Base-by-base conservation (phyloP, 139 green algal species). In the Haematococcus lacustris region DNA sequence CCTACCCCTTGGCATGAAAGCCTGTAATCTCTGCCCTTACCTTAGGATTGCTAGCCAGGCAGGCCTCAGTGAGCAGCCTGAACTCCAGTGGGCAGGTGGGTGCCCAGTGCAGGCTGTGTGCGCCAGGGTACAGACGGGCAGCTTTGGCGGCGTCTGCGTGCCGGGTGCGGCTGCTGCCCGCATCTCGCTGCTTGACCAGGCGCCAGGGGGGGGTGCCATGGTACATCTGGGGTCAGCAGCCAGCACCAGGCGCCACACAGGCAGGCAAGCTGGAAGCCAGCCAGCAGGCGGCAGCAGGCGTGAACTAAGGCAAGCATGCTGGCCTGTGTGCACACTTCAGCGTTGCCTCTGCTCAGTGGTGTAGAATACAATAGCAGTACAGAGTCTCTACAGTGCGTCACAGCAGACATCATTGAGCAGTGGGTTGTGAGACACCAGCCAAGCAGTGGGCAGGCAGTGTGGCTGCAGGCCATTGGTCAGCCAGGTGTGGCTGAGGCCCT, bases 181-280 rank as follows among this genome's bases (percentile, higher is more conserved):
- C 25, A 28, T 25, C 3, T 62, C 51, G n/a, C 21, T 39, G 30
- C 6, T 47, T 21, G 63, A 21, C 13, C 6, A 13, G 37, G 63
- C 63, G 63, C 63, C 63, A 69, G 35, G 33, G 51, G 2, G 63
- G 63, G 21, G 26, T 30, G 63, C 63, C 63, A 26, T 69, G 63
- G 63, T 69, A 69, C 63, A 69, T 69, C 63, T 64, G 53, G 47
- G 13, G 47, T 57, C 47, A 21, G 47, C 13, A 21, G 21, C 13
- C 47, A 57, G 13, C 21, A 28, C 21, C 21, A 13, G 13, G 47
- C 47, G 47, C 47, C 47, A 57, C 13, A 57, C 13, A 28, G 21
- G 13, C 13, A 21, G 9, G 43, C 43, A 53, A 17, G 43, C 43
- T 28, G 43, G 43, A 53, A 17, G 43, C 43, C 9, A 17, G 43